These are phyloP conservation scores for Coccomyxa sp. DNA, from an alignment of 139 green algal genomes.

Conservation along the genomic window DNA sequence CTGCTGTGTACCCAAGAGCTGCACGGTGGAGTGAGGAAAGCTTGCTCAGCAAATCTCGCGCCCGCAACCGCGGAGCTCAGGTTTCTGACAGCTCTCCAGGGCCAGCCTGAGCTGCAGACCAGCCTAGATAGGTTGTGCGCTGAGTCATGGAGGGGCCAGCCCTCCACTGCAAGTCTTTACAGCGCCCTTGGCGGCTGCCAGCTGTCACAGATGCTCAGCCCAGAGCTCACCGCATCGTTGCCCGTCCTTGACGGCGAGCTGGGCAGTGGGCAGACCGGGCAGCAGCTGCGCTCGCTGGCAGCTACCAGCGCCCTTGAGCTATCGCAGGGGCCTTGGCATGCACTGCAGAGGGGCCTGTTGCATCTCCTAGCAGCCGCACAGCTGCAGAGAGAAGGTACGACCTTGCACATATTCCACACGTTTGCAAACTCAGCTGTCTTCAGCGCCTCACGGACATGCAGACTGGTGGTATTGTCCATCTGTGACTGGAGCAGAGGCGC, in stretches of 20 bases:
- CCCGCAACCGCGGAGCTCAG: neutral
- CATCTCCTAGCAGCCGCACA: slow-evolving; percentile 3
- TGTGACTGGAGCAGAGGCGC: too few relatives aligned
- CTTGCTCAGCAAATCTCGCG: neutral
- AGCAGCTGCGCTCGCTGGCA: neutral
- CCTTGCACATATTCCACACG: too few relatives aligned
- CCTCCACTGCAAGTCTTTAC: too few relatives aligned
- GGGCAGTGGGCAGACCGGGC: too few relatives aligned
- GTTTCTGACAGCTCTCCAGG: neutral
- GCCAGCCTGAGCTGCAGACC: neutral
- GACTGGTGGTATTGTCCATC: neutral
- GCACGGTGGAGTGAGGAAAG: too few relatives aligned
- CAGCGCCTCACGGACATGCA: neutral
- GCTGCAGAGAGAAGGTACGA: slow-evolving; percentile 1
- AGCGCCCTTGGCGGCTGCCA: too few relatives aligned
- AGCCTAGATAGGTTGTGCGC: neutral
- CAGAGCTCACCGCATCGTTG: too few relatives aligned
- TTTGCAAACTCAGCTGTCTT: neutral
- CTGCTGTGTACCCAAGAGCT: too few relatives aligned
- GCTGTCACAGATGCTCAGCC: too few relatives aligned
- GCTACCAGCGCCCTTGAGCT: neutral
- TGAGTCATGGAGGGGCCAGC: too few relatives aligned
- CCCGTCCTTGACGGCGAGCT: too few relatives aligned
- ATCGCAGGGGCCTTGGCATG: neutral
- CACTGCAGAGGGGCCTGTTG: slow-evolving; percentile 3